Conservation (phyloP, 306 rosid species). For the Fragaria vesca region DNA sequence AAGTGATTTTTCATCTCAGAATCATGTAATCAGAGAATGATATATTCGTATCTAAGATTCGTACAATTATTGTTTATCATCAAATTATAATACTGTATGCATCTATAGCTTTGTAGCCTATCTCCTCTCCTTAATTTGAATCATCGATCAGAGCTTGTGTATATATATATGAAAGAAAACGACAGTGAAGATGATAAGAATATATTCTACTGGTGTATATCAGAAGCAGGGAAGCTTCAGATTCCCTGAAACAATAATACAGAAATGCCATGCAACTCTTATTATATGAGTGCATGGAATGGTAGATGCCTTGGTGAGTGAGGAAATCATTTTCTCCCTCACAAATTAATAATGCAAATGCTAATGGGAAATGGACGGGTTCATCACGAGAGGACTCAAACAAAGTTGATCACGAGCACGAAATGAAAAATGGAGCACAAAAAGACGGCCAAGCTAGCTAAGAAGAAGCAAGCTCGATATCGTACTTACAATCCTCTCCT, state of each 20-base stretch:
- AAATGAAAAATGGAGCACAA: constrained; percentile 34
- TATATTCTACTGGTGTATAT: background rate
- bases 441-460: constrained; percentile 43
- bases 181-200: background rate
- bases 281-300: constrained; percentile 16
- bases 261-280: background rate
- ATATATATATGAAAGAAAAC: background rate
- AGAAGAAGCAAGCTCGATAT: constrained; percentile 17
- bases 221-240: constrained; percentile 6
- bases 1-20: background rate
- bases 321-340: constrained; percentile 18
- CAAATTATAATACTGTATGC: too few relatives aligned
- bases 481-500: constrained; percentile 7
- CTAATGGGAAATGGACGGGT: constrained; percentile 28
- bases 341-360: constrained; percentile 35
- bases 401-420: constrained; percentile 14
- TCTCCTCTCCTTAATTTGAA: background rate
- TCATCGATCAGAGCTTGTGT: background rate
- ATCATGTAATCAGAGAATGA: background rate
- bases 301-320: constrained; percentile 24
- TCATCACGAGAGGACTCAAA: constrained; percentile 50
- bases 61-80: background rate
- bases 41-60: background rate
- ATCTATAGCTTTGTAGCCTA: background rate
- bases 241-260: background rate